Percentiles rank a stretch among this genome's conserved stretches.
These are phyloP conservation scores for Massariosphaeria phaeospora DNA, from an alignment of 495 filamentous ascomycete genomes.

Conservation along the genomic window DNA sequence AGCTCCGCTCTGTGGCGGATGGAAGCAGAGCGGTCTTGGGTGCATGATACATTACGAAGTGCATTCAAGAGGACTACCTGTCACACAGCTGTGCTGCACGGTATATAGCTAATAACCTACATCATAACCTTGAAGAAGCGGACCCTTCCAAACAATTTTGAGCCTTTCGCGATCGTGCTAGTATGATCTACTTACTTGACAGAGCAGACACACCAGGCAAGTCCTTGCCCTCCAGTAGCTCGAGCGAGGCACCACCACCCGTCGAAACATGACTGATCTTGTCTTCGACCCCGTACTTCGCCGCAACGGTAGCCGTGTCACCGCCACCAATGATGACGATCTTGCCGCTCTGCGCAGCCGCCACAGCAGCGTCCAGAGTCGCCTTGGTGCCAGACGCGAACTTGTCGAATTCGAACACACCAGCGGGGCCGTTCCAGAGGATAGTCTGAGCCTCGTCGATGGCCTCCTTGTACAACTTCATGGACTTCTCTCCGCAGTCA, in stretches of 20 bases:
- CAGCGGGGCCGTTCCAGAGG: constrained; percentile 95
- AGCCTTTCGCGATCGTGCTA: constrained; percentile 8
- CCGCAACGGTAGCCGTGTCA: constrained; percentile 95
- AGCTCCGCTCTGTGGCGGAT: too few species aligned
- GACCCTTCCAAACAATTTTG: constrained; percentile 28
- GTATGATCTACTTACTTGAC: constrained; percentile 68
- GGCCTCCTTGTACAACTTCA: constrained; percentile 76
- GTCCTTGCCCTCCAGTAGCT: constrained; percentile 95
- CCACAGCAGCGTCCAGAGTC: constrained; percentile 79
- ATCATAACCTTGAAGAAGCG: constrained; percentile 29
- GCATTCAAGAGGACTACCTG: background rate
- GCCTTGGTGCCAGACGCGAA: constrained; percentile 89
- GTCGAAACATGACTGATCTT: constrained; percentile 98
- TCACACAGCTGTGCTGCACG: constrained; percentile 6
- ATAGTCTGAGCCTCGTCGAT: constrained; percentile 90
- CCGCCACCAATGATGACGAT: constrained; percentile 98
- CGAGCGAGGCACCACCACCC: constrained; percentile 89
- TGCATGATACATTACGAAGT: too few species aligned
- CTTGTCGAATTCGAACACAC: constrained; percentile 94
- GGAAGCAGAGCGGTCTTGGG: background rate
- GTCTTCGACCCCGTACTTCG: constrained; percentile 92
- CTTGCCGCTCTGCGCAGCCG: constrained; percentile 70
- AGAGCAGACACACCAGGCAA: constrained; percentile 90
- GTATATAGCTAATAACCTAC: constrained; percentile 21
- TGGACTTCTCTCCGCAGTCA: constrained; percentile 82